Evolutionary conservation across 2,329 filamentous ascomycete species (phyloP), one percentile per base, ranked within the genome.

Genomic region (Sclerotinia trifoliorum): DNA sequence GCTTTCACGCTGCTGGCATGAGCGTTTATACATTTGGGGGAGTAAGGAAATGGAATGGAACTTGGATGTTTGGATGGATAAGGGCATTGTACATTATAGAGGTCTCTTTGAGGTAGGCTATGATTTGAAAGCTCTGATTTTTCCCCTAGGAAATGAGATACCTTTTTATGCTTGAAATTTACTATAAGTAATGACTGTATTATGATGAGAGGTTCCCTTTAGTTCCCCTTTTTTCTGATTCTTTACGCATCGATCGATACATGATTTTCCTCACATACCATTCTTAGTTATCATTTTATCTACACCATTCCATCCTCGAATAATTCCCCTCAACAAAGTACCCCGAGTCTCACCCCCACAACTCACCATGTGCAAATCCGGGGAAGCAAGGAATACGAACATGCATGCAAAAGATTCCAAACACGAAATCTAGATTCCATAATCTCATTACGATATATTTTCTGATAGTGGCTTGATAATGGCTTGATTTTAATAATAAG

Each of bases 391-490:
- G 46, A 62, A 49, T 49, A n/a, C 44, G 35, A 42, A 49, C 29
- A 62, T 49, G 58, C 58, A 62, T n/a, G 44, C 44, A 7, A 48
- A 42, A 35, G 57, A 62, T 35, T 62, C n/a, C 46, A 62, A 62
- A 24, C 19, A 2, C 6, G 51, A 42, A 21, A 51, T 51, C 60
- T 51, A 62, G 46, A 62, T 62, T 51, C 29, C 60, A 62, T 26
- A 19, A 51, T 51, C 29, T 62, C 21, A 51, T 51, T 62, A 49
- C 58, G 21, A 61, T 61, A 49, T 26, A 49, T 49, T 49, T 61
- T 35, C 26, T 61, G 42, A 61, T 62, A 62, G 10, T 62, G 46
- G 60, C 60, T 62, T 62, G 29, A 62, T 49, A 29, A n/a, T 57
- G 54, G 54, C 54, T 42, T 57, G 54, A 42, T 57, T 3, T 57